Evolutionary conservation across 2,329 filamentous ascomycete genomes (phyloP), one percentile per base, ranked within the genome.

Genomic region (Nothophoma quercina): DNA sequence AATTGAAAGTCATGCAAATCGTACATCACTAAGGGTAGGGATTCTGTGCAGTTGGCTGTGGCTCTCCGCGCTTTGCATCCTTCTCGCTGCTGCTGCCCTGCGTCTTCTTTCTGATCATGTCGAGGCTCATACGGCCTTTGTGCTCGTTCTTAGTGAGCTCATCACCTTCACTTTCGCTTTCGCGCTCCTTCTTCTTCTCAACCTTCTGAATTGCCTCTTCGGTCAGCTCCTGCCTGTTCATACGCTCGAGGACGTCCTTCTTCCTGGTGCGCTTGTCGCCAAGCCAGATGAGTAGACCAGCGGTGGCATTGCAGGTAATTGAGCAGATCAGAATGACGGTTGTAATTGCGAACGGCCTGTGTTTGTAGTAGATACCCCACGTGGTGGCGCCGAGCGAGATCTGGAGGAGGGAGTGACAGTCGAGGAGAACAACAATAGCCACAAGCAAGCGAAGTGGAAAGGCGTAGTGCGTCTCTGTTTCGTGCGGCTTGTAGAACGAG

Each of bases 401-500:
- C 69, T 96, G 91, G 32, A 96, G 82, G 26, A 89, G 79, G 4
- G 88, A 91, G 75, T 96, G 91, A 56, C 83, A 87, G 71, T 96
- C 91, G 3, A 95, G 81, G 2, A 96, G 78, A 6, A 90, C 79
- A n/a, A 93, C 88, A 52, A 93, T 87, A 51, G 89, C 86, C 29
- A 95, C 81, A 25, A 96, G 85, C 5, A 91, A 79, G 25, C 83
- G 81, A 1, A 93, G 78, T 0, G 91, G 90, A 56, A 96, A 96
- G 0, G 91, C 88, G 68, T 86, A 82, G 69, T 96, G 91, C 0
- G 91, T 96, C 26, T 85, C 80, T 0, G 91, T 96, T 74, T 96
- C 91, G 72, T 96, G 88, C 0, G 91, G 90, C 65, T 93, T 93
- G 79, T 96, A 96, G 73, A 93, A 96, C 5, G 89, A 92, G 71